Evolutionary conservation across 2,329 filamentous ascomycete genomes (phyloP).

Genomic region (Colletotrichum gigasporum): DNA sequence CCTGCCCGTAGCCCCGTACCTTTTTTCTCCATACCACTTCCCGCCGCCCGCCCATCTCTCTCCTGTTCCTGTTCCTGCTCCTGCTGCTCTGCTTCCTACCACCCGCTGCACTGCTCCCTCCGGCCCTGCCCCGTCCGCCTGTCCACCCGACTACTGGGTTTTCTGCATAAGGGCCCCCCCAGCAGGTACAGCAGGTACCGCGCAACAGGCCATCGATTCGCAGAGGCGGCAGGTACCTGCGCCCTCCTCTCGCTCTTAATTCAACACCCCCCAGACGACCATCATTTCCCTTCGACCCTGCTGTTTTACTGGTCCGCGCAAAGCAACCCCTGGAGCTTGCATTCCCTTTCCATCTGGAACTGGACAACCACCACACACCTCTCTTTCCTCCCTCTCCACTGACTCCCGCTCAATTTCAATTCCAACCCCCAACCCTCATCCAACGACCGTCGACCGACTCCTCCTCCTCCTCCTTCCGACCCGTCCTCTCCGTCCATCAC

Average conservation of each 20-base stretch:
- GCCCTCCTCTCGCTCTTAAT: conserved; percentile 15
- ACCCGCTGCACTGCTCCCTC: conserved; percentile 2
- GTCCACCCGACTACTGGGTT: conserved; percentile 27
- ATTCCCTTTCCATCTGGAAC: conserved; percentile 33
- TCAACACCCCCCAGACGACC: conserved; percentile 28
- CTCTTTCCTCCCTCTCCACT: conserved; percentile 33
- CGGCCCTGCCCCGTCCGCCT: conserved; percentile 10
- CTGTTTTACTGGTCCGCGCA: conserved; percentile 33
- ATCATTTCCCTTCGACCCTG: conserved; percentile 34
- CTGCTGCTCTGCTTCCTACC: too few relatives aligned
- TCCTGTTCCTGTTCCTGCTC: conserved; percentile 12
- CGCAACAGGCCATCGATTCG: neutral
- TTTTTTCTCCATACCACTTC: neutral
- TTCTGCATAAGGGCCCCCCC: conserved; percentile 21
- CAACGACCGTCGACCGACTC: conserved; percentile 29
- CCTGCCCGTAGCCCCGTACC: neutral
- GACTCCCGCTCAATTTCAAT: conserved; percentile 31
- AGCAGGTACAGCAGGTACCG: conserved; percentile 7
- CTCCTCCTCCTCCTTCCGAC: conserved; percentile 27
- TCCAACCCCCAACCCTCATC: conserved; percentile 29
- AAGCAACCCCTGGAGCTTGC: conserved; percentile 34
- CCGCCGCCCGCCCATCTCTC: neutral
- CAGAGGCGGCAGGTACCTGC: conserved; percentile 13
- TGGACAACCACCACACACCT: conserved; percentile 31
- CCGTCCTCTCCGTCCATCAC: conserved; percentile 26